Base-by-base conservation (phyloP, 345 rosid species). In the Bruguiera gymnorhiza region DNA sequence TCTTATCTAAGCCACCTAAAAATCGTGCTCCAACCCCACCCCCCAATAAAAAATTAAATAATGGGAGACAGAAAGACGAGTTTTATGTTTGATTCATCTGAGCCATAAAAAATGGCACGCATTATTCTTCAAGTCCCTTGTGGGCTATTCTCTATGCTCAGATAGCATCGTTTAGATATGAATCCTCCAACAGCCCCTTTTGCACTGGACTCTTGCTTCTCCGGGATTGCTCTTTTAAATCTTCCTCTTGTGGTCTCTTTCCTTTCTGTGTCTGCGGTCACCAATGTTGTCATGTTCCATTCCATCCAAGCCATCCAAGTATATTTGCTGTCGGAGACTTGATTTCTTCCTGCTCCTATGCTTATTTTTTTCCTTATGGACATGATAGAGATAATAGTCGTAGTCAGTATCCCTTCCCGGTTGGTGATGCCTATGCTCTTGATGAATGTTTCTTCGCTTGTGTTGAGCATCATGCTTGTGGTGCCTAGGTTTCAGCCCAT, bases 261-360 rank as follows among this genome's bases (percentile, higher is more conserved):
- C 75, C 67, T 80, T 75, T 60, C 74, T 75, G 65, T 15, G 70
- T 50, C 68, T 65, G 62, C 69, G 77, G 69, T 81, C 81, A 58
- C 75, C 74, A 13, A 69, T 57, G 60, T 51, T 34, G 46, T 83
- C 76, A 64, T 57, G 74, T 70, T 74, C 82, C 77, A 52, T 61
- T 61, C 72, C 67, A 24, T 78, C 82, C 50, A 43, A 43, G 48
- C 60, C 29, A 55, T 55, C 30, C 67, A 70, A 75, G 75, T 68
- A 60, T 48, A 43, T 69, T 19, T 84, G 79, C 39, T 62, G 79
- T 67, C 13, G n/a, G 55, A 32, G 37, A 37, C 72, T 74, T 27
- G 84, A 76, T 60, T 82, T 78, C 77, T 73, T 89, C 58, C 72
- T 60, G 55, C 67, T 87, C 54, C 80, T 73, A 65, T 81, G 86